Evolutionary conservation across 1,139 yeast genomes (phyloP).

Genomic region (Lodderomyces pseudojiufengensis): DNA sequence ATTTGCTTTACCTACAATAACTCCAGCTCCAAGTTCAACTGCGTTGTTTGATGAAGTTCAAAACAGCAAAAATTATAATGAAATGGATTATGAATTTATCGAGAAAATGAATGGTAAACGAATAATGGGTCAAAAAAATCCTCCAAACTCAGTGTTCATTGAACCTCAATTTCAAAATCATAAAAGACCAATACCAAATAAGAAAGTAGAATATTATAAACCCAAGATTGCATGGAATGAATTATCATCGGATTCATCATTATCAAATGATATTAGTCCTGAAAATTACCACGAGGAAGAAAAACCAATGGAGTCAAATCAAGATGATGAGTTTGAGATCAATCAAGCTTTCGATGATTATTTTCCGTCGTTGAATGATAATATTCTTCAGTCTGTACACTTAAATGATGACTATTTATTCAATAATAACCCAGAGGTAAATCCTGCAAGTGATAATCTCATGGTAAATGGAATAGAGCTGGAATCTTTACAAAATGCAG

Average conservation of each 20-base stretch:
- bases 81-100: not conserved
- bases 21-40: not conserved
- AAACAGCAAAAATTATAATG: not conserved
- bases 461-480: too few relatives aligned
- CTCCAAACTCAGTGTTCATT: slow-evolving; percentile 23
- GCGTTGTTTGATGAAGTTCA: not conserved
- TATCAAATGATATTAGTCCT: too few relatives aligned
- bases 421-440: too few relatives aligned
- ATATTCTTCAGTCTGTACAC: too few relatives aligned
- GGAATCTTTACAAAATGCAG: too few relatives aligned
- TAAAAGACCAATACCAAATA: not conserved
- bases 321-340: too few relatives aligned
- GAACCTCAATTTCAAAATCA: slow-evolving; percentile 26
- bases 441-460: too few relatives aligned
- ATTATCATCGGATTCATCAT: not conserved
- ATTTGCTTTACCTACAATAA: not conserved
- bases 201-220: slow-evolving; percentile 18
- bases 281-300: too few relatives aligned
- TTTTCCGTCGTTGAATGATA: too few relatives aligned
- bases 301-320: too few relatives aligned
- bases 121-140: slow-evolving; percentile 18
- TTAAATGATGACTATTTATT: too few relatives aligned
- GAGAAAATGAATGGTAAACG: slow-evolving; percentile 16
- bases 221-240: slow-evolving; percentile 20
- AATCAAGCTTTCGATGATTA: too few relatives aligned